phyloP scores from a whole-genome alignment of 106 monocot genomes.

The Dioscorea zingiberensis region DNA sequence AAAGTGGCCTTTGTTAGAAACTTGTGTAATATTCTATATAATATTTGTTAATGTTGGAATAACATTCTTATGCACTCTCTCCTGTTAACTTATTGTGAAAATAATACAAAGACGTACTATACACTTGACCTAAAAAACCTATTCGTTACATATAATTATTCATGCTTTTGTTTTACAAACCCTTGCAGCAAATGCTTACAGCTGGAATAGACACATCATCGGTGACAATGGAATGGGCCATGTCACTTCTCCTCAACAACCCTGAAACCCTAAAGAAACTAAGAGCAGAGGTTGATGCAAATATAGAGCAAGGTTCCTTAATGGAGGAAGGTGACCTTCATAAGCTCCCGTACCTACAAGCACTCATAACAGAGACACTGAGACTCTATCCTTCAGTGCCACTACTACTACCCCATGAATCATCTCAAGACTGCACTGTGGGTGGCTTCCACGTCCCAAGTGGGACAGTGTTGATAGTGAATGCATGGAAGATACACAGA shows the following conservation, averaged over 20 bases:
- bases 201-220: constrained; percentile 27
- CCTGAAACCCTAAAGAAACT: constrained; percentile 10
- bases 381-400: constrained; percentile 15
- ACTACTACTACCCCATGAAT: constrained; percentile 27
- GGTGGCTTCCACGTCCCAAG: constrained; percentile 15
- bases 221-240: constrained; percentile 28
- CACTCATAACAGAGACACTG: constrained; percentile 21
- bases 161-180: too few relatives aligned
- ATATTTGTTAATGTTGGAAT: too few relatives aligned
- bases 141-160: too few relatives aligned
- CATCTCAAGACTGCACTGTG: constrained; percentile 15
- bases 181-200: neutral
- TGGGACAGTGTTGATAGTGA: constrained; percentile 26
- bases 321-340: constrained; percentile 17
- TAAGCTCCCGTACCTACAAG: constrained; percentile 14
- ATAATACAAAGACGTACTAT: too few relatives aligned
- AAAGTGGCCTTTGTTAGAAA: too few relatives aligned
- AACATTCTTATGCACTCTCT: too few relatives aligned
- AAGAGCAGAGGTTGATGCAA: constrained; percentile 14
- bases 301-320: constrained; percentile 1
- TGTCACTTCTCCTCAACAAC: constrained; percentile 22
- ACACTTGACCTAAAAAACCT: too few relatives aligned
- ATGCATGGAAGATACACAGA: constrained; percentile 17
- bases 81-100: too few relatives aligned
- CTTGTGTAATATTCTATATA: too few relatives aligned